Base-by-base conservation (phyloP, 352 stramenopile genomes). In the Aphanomyces euteiches region DNA sequence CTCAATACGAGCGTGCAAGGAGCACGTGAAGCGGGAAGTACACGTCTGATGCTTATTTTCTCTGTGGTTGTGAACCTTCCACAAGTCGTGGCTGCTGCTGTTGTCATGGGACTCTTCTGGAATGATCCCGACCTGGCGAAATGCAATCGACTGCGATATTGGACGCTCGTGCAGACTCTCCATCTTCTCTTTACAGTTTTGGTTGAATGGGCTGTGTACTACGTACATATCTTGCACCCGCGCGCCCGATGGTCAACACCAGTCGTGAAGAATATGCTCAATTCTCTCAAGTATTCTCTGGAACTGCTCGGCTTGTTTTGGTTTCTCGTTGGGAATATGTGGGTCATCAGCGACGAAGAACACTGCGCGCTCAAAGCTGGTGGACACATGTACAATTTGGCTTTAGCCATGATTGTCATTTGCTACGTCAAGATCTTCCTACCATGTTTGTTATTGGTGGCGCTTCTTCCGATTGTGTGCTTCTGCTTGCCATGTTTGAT, bases 401-500 rank as follows among this genome's bases (percentile, higher is more conserved):
- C 85, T 73, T 79, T 97, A 45, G 95, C 87, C 75, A 95, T 97
- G 83, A 93, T 98, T 69, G 74, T 97, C 73, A 95, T 97, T 63
- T 88, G 89, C 36, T 98, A 97, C 77, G 80, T 87, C 70, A 96
- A 97, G 79, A 95, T 98, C 73, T 97, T 96, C 43, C 59, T 97
- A 72, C 92, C 92, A 1, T 98, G 92, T 59, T 83, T 97, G 61
- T 63, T 97, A 74, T 79, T 96, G 60, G 73, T 97, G 54, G 79
- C 91, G 59, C 78, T 97, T 66, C 77, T 98, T 63, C 92, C 92
- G 7, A 84, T 98, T 43, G 83, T 97, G 37, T 98, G 92, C 80
- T 98, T 97, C 77, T 98, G 92, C 76, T 79, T 97, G 37, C 91
- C 92, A 3, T 97, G 90, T 73, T 80, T 98, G 47, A 97, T 97